Percentiles rank a stretch among this genome's conserved stretches.
These are phyloP conservation scores for Peronospora destructor DNA, from an alignment of 352 stramenopile genomes.

Conservation along the genomic window DNA sequence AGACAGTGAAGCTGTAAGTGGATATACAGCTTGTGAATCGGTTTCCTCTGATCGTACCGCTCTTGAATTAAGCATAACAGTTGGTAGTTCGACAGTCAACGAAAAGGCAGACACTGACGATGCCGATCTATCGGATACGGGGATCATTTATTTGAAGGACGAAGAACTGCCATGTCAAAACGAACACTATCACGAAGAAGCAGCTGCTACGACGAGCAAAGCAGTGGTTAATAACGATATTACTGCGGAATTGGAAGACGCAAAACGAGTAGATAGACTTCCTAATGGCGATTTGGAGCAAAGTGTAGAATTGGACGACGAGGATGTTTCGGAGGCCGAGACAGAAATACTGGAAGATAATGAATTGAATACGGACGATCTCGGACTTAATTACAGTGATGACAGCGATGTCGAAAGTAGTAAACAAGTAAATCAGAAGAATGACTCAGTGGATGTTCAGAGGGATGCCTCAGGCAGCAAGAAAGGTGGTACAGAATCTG, in stretches of 20 bases:
- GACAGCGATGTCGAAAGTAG: constrained; percentile 19
- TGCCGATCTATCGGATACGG: constrained; percentile 27
- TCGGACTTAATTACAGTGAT: constrained; percentile 35
- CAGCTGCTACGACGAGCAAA: not conserved
- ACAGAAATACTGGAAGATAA: constrained; percentile 35
- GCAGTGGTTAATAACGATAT: not conserved
- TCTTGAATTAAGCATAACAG: not conserved
- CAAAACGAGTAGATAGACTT: not conserved
- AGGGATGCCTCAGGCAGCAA: constrained; percentile 1
- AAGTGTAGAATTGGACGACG: constrained; percentile 10
- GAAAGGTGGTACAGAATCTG: not conserved
- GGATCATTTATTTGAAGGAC: constrained; percentile 30
- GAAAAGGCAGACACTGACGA: constrained; percentile 7
- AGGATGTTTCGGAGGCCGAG: constrained; percentile 35
- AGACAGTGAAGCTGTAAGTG: not conserved
- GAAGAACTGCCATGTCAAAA: constrained; percentile 21
- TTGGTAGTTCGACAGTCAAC: not conserved
- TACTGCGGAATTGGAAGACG: not conserved
- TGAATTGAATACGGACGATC: constrained; percentile 25
- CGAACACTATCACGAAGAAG: constrained; percentile 5
- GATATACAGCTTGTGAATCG: not conserved
- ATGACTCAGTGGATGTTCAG: not conserved
- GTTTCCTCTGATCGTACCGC: not conserved
- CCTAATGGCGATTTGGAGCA: not conserved
- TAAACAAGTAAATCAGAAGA: not conserved